phyloP scores from a whole-genome alignment of 2,329 filamentous ascomycete genomes.

The Magnaporthales sp. region DNA sequence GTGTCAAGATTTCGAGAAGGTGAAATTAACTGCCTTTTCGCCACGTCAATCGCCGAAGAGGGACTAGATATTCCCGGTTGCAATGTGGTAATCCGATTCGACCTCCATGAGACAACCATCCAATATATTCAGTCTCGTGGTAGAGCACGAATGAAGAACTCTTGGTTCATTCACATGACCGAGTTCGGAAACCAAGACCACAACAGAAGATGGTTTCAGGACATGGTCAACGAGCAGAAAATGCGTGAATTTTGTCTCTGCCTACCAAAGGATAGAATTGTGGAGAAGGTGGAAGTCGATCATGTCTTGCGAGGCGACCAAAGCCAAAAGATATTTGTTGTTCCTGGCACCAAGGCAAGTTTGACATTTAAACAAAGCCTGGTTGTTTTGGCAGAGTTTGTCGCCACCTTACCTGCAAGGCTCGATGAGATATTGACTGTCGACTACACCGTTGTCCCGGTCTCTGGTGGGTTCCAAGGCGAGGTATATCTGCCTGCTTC shows the following conservation, averaged over 20 bases:
- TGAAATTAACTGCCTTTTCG: conserved; percentile 54
- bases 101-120: conserved; percentile 82
- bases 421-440: conserved; percentile 25
- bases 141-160: conserved; percentile 68
- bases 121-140: conserved; percentile 93
- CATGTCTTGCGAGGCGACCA: conserved; percentile 42
- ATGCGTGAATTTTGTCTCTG: conserved; percentile 70
- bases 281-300: conserved; percentile 47
- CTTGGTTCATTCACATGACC: conserved; percentile 77
- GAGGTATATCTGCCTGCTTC: conserved; percentile 71
- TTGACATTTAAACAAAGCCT: conserved; percentile 71
- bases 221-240: conserved; percentile 47
- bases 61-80: conserved; percentile 61
- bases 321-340: conserved; percentile 44
- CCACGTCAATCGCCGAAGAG: conserved; percentile 60
- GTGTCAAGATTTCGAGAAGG: conserved; percentile 57
- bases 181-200: conserved; percentile 62
- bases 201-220: conserved; percentile 44
- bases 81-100: conserved; percentile 65
- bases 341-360: conserved; percentile 63
- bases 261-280: conserved; percentile 66
- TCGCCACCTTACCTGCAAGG: conserved; percentile 52
- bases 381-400: conserved; percentile 63
- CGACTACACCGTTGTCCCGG: conserved; percentile 52
- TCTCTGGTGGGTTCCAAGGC: conserved; percentile 56